Evolutionary conservation across 192 early-diverging fungal genomes (phyloP).

Genomic region (Entomortierella chlamydospora): DNA sequence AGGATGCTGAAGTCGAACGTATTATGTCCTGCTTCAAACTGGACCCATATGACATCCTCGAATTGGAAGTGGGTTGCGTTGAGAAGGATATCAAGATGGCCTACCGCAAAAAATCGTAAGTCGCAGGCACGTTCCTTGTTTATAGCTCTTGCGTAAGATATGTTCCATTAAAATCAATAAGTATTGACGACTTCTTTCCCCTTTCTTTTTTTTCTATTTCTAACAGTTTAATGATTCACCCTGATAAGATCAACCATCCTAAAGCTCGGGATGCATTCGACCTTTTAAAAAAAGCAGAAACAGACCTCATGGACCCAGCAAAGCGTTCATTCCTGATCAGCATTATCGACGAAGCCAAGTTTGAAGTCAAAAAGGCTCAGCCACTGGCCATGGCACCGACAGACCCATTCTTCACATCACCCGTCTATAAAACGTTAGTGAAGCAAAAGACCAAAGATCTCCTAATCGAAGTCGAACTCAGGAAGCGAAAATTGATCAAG

Average conservation of each 20-base stretch:
- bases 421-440: slow-evolving; percentile 55
- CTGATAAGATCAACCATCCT: slow-evolving; percentile 69
- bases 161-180: too few species aligned
- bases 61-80: slow-evolving; percentile 54
- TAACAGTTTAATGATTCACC: slow-evolving; percentile 65
- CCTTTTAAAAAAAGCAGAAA: slow-evolving; percentile 69
- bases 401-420: slow-evolving; percentile 57
- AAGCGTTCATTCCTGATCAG: slow-evolving; percentile 58
- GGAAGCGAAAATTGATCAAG: slow-evolving; percentile 61
- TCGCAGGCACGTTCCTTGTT: too few species aligned
- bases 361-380: slow-evolving; percentile 56
- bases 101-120: slow-evolving; percentile 69
- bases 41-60: slow-evolving; percentile 68
- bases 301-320: slow-evolving; percentile 61
- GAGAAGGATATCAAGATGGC: slow-evolving; percentile 65
- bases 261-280: slow-evolving; percentile 66
- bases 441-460: slow-evolving; percentile 64
- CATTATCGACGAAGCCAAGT: slow-evolving; percentile 68
- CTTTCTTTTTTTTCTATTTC: slow-evolving; percentile 2
- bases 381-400: slow-evolving; percentile 49
- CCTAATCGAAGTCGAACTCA: slow-evolving; percentile 64
- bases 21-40: slow-evolving; percentile 64
- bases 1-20: slow-evolving; percentile 70
- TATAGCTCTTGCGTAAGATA: too few species aligned
- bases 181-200: too few species aligned